These are phyloP conservation scores for Cerrena zonata DNA, from an alignment of 1,284 basidiomycete species.

Conservation along the genomic window DNA sequence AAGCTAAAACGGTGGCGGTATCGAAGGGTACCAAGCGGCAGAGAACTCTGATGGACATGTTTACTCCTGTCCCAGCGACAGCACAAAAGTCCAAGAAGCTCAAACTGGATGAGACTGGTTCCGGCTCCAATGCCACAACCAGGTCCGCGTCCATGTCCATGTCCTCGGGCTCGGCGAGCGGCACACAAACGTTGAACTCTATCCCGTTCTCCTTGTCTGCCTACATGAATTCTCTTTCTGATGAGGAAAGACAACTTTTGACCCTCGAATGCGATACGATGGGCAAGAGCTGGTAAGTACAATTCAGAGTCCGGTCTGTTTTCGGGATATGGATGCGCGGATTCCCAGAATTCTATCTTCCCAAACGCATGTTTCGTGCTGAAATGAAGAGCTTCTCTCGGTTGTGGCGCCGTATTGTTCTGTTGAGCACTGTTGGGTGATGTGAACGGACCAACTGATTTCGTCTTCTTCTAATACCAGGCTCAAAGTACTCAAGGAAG, in stretches of 20 bases:
- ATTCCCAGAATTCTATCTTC: neutral
- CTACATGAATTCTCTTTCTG: slow-evolving; percentile 50
- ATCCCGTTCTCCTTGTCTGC: slow-evolving; percentile 62
- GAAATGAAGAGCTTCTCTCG: neutral
- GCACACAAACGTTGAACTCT: slow-evolving; percentile 48
- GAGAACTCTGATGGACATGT: slow-evolving; percentile 60
- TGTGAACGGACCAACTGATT: neutral
- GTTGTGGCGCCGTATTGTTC: neutral
- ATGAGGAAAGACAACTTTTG: slow-evolving; percentile 54
- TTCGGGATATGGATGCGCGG: neutral
- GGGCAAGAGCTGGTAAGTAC: slow-evolving; percentile 65
- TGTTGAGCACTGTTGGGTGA: neutral
- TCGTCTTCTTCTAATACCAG: slow-evolving; percentile 29
- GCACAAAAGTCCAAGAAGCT: slow-evolving; percentile 26
- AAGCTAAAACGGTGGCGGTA: slow-evolving; percentile 1
- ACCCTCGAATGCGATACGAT: slow-evolving; percentile 65
- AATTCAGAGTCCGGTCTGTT: neutral
- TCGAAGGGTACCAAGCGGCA: slow-evolving; percentile 46
- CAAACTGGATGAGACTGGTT: slow-evolving; percentile 24
- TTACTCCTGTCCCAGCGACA: slow-evolving; percentile 21
- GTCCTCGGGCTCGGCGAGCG: neutral
- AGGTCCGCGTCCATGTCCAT: neutral
- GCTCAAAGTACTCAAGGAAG: slow-evolving; percentile 67
- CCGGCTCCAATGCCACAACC: slow-evolving; percentile 22
- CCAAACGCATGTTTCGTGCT: neutral